phyloP scores from a whole-genome alignment of 805 yeast genomes.

The Candida vartiovaarae region DNA sequence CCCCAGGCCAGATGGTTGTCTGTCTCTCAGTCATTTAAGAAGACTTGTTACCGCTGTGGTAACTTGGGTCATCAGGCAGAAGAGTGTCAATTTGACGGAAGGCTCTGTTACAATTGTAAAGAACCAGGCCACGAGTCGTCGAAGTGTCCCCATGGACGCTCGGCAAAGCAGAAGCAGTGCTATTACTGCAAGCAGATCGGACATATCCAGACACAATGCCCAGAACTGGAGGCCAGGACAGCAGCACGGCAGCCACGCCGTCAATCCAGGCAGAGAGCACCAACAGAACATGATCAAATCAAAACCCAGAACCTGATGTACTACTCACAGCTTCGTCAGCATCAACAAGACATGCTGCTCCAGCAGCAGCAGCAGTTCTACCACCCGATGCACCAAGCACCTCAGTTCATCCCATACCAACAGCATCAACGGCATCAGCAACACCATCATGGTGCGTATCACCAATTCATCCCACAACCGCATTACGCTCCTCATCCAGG shows the following conservation, averaged over 20 bases:
- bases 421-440: background rate
- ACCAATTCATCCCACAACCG: no score
- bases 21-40: constrained; percentile 22
- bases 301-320: background rate
- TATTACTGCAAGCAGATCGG: constrained; percentile 24
- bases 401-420: background rate
- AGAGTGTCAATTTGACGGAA: constrained; percentile 18
- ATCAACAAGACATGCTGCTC: background rate
- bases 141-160: constrained; percentile 19
- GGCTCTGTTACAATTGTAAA: constrained; percentile 27
- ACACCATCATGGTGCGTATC: background rate
- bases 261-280: background rate
- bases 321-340: constrained; percentile 3
- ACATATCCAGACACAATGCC: constrained; percentile 26
- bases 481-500: no score
- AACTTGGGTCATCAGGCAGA: constrained; percentile 27
- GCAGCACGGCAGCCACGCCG: background rate
- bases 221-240: constrained; percentile 2
- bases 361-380: background rate
- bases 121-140: constrained; percentile 25
- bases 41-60: constrained; percentile 26
- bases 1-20: constrained; percentile 3
- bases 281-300: background rate
- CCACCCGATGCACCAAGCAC: background rate
- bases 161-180: constrained; percentile 22